Evolutionary conservation across 1,284 basidiomycete genomes (phyloP).

Genomic region (Ustilago bromivora): DNA sequence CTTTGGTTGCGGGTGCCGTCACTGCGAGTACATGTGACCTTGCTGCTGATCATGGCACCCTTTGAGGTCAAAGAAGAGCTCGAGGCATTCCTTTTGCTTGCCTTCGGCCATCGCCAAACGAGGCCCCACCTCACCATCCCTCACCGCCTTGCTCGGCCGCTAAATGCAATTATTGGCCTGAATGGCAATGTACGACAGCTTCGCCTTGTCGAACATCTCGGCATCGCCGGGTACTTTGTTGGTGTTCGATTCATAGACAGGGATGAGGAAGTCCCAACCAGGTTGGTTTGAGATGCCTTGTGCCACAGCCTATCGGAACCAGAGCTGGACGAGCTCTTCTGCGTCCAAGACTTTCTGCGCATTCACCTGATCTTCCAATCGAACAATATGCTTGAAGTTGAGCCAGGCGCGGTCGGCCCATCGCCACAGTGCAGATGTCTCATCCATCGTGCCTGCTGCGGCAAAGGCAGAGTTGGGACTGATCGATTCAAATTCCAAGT

Average conservation of each 20-base stretch:
- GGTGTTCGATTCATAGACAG: slow-evolving; percentile 4
- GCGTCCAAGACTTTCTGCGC: background rate
- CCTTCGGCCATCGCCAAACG: background rate
- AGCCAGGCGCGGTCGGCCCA: slow-evolving; percentile 8
- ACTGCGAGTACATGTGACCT: background rate
- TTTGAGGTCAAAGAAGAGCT: background rate
- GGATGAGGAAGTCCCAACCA: background rate
- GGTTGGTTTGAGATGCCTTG: background rate
- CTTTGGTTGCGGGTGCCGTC: background rate
- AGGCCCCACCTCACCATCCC: background rate
- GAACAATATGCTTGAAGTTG: slow-evolving; percentile 12
- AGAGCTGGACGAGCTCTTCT: background rate
- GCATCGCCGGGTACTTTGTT: background rate
- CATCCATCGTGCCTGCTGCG: background rate
- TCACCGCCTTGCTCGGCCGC: background rate
- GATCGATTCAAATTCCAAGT: background rate
- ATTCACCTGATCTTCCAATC: background rate
- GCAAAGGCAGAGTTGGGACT: background rate
- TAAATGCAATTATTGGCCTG: background rate
- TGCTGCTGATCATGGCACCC: background rate
- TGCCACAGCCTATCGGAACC: too few relatives aligned
- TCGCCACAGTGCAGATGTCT: slow-evolving; percentile 2
- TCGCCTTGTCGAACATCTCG: background rate
- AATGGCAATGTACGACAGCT: slow-evolving; percentile 1
- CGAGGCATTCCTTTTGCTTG: background rate